phyloP scores from a whole-genome alignment of 75 land plant species.

The Adiantum capillusveneris region DNA sequence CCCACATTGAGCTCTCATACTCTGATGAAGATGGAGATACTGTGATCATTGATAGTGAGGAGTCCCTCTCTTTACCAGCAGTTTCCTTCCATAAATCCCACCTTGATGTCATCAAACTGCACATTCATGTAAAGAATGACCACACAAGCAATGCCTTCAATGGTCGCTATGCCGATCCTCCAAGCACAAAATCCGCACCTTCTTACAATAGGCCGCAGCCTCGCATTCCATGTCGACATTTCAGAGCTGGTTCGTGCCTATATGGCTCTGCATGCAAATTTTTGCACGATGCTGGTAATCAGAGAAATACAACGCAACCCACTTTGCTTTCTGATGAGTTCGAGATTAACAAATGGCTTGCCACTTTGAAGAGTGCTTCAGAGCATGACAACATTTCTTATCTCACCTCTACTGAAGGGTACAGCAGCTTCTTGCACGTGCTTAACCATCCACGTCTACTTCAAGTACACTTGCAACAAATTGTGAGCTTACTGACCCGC shows the following conservation, averaged over 20 bases:
- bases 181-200: too few species aligned
- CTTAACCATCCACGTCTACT: not conserved
- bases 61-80: not conserved
- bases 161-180: too few species aligned
- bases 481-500: slow-evolving; percentile 2
- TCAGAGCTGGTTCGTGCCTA: not conserved
- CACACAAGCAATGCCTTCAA: too few species aligned
- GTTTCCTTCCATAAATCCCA: not conserved
- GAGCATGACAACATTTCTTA: not conserved
- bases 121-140: too few species aligned
- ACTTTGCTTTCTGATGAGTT: not conserved
- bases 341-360: not conserved
- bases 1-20: slow-evolving; percentile 1
- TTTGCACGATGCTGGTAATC: slow-evolving; percentile 2
- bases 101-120: not conserved
- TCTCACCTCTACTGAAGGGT: not conserved
- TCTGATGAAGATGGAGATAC: not conserved
- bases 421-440: not conserved
- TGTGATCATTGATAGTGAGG: not conserved
- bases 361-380: not conserved
- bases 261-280: slow-evolving; percentile 1
- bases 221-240: too few species aligned
- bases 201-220: too few species aligned
- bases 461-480: not conserved
- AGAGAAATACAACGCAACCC: not conserved